These are phyloP conservation scores for Usnea hakonensis DNA, from an alignment of 495 filamentous ascomycete genomes.

Conservation along the genomic window DNA sequence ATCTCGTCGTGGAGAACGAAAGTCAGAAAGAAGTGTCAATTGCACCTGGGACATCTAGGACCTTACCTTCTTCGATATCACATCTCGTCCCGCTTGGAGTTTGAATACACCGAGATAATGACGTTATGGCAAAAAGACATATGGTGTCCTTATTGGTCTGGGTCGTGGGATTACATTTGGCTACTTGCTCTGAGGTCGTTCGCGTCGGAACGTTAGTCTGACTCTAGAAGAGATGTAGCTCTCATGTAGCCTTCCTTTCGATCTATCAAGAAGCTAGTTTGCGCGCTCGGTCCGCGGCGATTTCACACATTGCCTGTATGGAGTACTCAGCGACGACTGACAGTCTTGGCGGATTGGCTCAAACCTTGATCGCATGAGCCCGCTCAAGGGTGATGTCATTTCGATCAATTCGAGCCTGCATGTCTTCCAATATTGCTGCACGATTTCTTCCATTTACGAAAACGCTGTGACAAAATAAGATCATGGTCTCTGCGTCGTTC, in stretches of 20 bases:
- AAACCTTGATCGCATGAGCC: slow-evolving; percentile 67
- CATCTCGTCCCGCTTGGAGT: background rate
- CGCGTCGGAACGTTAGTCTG: background rate
- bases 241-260: background rate
- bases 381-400: slow-evolving; percentile 61
- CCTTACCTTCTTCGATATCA: background rate
- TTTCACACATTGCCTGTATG: slow-evolving; percentile 62
- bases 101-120: background rate
- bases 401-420: slow-evolving; percentile 65
- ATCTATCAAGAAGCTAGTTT: slow-evolving; percentile 33
- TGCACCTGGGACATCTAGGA: slow-evolving; percentile 4
- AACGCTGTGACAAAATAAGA: slow-evolving; percentile 39
- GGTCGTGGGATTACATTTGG: background rate
- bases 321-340: slow-evolving; percentile 10
- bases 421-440: slow-evolving; percentile 73
- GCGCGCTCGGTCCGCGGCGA: slow-evolving; percentile 53
- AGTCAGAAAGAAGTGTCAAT: slow-evolving; percentile 18
- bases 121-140: background rate
- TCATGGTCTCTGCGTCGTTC: background rate
- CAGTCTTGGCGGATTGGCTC: slow-evolving; percentile 5
- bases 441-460: slow-evolving; percentile 83
- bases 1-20: slow-evolving; percentile 19
- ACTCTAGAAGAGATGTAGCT: background rate
- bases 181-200: background rate
- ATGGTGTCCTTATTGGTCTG: background rate